These are phyloP conservation scores for Sclerotinia minor DNA, from an alignment of 2,329 filamentous ascomycete genomes.

Conservation along the genomic window DNA sequence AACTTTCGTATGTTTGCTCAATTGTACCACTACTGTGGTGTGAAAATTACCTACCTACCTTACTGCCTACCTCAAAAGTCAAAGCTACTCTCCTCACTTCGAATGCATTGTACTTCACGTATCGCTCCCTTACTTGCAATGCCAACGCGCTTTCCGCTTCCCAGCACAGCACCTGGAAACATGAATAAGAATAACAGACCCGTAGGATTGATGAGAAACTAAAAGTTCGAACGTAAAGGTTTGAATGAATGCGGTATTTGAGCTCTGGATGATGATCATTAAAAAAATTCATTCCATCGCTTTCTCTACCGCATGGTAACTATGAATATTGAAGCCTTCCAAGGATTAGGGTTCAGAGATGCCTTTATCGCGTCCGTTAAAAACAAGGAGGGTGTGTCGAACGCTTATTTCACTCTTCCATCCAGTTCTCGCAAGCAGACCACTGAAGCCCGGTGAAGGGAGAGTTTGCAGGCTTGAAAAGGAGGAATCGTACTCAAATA, in stretches of 20 bases:
- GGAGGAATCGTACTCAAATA: conserved; percentile 77
- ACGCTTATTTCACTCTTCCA: conserved; percentile 94
- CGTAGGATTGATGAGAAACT: background rate
- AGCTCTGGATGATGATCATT: conserved; percentile 9
- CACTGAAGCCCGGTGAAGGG: conserved; percentile 87
- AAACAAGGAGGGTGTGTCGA: conserved; percentile 99
- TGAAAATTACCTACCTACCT: background rate
- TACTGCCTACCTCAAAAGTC: background rate
- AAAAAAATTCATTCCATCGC: background rate
- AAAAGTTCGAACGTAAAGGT: too few relatives aligned
- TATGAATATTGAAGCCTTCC: conserved; percentile 46
- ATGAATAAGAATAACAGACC: background rate
- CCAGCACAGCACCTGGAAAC: too few relatives aligned
- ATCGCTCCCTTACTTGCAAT: background rate
- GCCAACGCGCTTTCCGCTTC: too few relatives aligned
- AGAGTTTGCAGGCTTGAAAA: conserved; percentile 73
- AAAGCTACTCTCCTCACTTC: background rate
- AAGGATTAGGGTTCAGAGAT: conserved; percentile 80
- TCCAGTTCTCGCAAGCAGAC: conserved; percentile 65
- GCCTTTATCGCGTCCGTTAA: conserved; percentile 94
- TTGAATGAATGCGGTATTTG: background rate
- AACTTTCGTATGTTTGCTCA: background rate
- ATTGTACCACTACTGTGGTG: background rate
- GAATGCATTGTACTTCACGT: background rate
- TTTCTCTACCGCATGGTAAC: background rate